Conservation (phyloP, 1,284 basidiomycete genomes). For the Naganishia sp. region DNA sequence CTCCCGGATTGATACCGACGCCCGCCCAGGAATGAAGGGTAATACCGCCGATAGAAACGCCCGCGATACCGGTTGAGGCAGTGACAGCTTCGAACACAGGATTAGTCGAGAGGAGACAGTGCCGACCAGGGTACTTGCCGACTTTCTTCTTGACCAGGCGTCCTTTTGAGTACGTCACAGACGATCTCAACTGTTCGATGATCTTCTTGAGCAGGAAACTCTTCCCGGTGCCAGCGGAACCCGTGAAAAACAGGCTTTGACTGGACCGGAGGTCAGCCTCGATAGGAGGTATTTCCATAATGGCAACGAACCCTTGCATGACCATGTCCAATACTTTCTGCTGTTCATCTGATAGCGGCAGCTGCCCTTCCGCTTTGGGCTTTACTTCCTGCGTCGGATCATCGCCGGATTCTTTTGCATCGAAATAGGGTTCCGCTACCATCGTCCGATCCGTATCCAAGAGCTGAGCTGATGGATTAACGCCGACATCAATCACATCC, state of each 20-base stretch:
- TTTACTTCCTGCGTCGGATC: not conserved
- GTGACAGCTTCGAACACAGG: constrained; percentile 58
- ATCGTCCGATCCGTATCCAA: not conserved
- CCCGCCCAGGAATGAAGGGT: constrained; percentile 85
- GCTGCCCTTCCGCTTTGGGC: constrained; percentile 5
- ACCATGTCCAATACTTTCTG: constrained; percentile 67
- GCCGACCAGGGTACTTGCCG: constrained; percentile 66
- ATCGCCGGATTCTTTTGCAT: not conserved
- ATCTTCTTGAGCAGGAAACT: constrained; percentile 81
- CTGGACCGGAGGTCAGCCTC: constrained; percentile 42
- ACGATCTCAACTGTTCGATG: constrained; percentile 60
- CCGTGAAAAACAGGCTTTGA: constrained; percentile 83
- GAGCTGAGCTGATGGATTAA: not conserved
- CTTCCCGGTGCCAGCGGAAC: constrained; percentile 88
- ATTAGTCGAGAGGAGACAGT: not conserved
- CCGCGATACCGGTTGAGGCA: constrained; percentile 87
- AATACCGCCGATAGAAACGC: constrained; percentile 88
- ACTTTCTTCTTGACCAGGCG: constrained; percentile 58
- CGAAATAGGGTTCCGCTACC: not conserved
- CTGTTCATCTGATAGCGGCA: constrained; percentile 70
- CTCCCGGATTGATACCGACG: constrained; percentile 74
- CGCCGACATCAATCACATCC: not conserved
- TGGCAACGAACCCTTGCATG: constrained; percentile 56
- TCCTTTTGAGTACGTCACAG: constrained; percentile 18
- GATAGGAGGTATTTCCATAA: not conserved